These are phyloP conservation scores for Colletotrichum higginsianum DNA, from an alignment of 2,329 filamentous ascomycete genomes.

Conservation along the genomic window DNA sequence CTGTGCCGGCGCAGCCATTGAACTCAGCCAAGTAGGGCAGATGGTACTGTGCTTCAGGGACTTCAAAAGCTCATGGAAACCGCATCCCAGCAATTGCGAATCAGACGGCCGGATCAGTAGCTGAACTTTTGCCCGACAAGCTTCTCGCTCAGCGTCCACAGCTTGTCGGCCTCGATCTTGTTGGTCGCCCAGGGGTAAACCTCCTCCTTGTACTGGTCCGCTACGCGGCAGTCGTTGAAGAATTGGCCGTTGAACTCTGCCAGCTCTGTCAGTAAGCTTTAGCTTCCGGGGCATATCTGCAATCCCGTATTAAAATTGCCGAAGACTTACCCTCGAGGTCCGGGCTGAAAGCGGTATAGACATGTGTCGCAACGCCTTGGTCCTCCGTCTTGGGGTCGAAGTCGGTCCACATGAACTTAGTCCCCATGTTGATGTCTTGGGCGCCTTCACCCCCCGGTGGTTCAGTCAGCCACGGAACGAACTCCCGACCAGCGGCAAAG, in stretches of 20 bases:
- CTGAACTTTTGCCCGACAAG: conserved; percentile 51
- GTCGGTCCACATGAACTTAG: conserved; percentile 41
- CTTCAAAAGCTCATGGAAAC: not conserved
- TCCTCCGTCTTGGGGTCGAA: conserved; percentile 46
- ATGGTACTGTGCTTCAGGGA: not conserved
- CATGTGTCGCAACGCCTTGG: conserved; percentile 50
- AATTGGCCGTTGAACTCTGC: conserved; percentile 47
- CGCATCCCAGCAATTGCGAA: no score
- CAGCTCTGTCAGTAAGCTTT: no score
- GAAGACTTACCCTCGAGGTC: conserved; percentile 2
- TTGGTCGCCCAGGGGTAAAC: conserved; percentile 48
- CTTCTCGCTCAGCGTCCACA: conserved; percentile 54
- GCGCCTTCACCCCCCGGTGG: conserved; percentile 42
- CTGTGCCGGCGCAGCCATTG: not conserved
- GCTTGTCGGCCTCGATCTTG: conserved; percentile 48
- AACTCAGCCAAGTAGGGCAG: not conserved
- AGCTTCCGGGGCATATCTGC: not conserved
- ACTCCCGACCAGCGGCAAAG: fast-evolving
- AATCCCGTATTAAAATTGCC: no score
- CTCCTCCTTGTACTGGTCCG: conserved; percentile 46
- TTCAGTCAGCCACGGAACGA: not conserved
- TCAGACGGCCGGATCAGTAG: conserved; percentile 31
- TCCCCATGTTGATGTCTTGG: conserved; percentile 44
- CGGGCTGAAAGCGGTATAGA: conserved; percentile 53
- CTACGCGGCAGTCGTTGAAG: conserved; percentile 49